A percentile compares a stretch with the other conserved stretches of the same genome.
These are phyloP conservation scores for Furculomyces boomerangus DNA, from an alignment of 371 early-diverging fungal species.

Conservation along the genomic window DNA sequence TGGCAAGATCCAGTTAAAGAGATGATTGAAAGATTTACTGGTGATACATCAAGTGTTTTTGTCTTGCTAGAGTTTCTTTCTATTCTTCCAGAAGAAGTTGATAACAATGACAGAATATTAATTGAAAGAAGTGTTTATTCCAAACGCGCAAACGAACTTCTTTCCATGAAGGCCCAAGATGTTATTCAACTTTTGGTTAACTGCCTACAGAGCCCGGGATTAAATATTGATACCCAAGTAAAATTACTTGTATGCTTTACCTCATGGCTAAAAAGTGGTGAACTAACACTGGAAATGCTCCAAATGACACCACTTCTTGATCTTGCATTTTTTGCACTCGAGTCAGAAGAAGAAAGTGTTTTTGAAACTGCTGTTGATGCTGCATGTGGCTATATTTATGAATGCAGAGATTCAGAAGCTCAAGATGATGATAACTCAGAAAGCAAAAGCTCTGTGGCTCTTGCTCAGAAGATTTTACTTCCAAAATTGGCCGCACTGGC, in stretches of 20 bases:
- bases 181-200: constrained; percentile 41
- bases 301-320: constrained; percentile 46
- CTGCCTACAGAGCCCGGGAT: constrained; percentile 45
- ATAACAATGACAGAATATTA: constrained; percentile 35
- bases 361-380: constrained; percentile 77
- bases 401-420: constrained; percentile 49
- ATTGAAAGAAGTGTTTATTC: constrained; percentile 41
- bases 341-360: constrained; percentile 31
- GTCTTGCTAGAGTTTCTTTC: constrained; percentile 62
- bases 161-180: constrained; percentile 41
- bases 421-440: constrained; percentile 33
- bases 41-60: constrained; percentile 30
- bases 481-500: constrained; percentile 33
- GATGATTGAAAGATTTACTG: constrained; percentile 37
- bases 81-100: constrained; percentile 75
- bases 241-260: constrained; percentile 50
- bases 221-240: constrained; percentile 33
- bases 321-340: constrained; percentile 52
- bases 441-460: constrained; percentile 39
- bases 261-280: constrained; percentile 72
- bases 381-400: constrained; percentile 57
- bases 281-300: constrained; percentile 43
- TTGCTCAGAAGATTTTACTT: constrained; percentile 8
- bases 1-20: constrained; percentile 69
- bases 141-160: constrained; percentile 31